Evolutionary conservation across 352 stramenopile species (phyloP).

Genomic region (Phytophthora ramorum): DNA sequence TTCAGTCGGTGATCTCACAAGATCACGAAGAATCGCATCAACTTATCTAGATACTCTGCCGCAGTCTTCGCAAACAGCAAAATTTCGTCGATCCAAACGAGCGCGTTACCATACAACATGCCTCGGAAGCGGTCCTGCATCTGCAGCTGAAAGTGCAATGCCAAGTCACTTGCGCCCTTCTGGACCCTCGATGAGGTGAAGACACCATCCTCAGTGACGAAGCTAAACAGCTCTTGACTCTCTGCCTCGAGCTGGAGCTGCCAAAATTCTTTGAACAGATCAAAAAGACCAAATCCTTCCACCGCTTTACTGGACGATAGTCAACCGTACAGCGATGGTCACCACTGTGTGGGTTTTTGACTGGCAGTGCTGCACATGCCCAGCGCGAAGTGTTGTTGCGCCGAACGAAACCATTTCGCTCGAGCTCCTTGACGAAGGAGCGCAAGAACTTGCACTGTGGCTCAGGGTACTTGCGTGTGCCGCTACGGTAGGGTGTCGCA

Average conservation of each 20-base stretch:
- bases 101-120: neutral
- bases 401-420: no score
- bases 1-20: neutral
- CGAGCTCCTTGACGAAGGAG: no score
- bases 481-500: neutral
- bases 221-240: constrained; percentile 3
- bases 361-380: no score
- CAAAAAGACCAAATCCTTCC: no score
- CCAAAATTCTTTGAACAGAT: neutral
- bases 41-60: neutral
- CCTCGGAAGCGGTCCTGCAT: neutral
- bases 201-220: constrained; percentile 2
- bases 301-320: no score
- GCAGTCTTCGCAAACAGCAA: neutral
- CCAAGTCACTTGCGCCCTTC: neutral
- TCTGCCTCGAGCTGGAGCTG: neutral
- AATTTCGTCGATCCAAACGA: neutral
- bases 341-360: no score
- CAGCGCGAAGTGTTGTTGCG: no score
- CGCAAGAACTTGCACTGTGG: no score
- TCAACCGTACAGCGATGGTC: no score
- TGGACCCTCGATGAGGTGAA: neutral
- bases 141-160: neutral
- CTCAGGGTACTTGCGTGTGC: no score
- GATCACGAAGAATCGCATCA: neutral